Conservation (phyloP, 2,329 filamentous ascomycete species). For the Bisporella sp. region DNA sequence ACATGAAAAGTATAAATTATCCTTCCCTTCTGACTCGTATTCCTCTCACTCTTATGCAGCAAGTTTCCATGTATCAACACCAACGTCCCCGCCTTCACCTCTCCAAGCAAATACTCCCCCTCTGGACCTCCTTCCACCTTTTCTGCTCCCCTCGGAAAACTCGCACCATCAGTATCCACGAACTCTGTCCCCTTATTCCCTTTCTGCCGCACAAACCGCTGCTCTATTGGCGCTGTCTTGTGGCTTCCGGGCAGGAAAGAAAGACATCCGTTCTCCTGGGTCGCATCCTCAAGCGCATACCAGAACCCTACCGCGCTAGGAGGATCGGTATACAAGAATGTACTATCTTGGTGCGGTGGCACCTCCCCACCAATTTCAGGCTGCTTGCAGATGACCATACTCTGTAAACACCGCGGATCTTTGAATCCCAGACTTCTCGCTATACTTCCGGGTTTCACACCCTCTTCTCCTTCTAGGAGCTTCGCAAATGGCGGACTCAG, state of each 20-base stretch:
- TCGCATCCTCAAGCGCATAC: slow-evolving; percentile 94
- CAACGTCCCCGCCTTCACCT: slow-evolving; percentile 85
- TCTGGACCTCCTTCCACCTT: slow-evolving; percentile 39
- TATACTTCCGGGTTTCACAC: slow-evolving; percentile 27
- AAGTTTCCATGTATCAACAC: slow-evolving; percentile 95
- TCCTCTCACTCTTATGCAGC: slow-evolving; percentile 93
- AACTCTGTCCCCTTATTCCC: slow-evolving; percentile 57
- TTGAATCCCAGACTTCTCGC: slow-evolving; percentile 39
- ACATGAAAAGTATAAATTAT: slow-evolving; percentile 98
- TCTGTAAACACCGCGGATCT: slow-evolving; percentile 64
- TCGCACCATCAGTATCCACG: slow-evolving; percentile 57
- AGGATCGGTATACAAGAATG: slow-evolving; percentile 84
- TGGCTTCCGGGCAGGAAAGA: slow-evolving; percentile 83
- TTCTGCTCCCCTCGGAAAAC: slow-evolving; percentile 50
- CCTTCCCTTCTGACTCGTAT: slow-evolving; percentile 74
- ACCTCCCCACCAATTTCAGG: slow-evolving; percentile 92
- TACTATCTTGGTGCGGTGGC: slow-evolving; percentile 84
- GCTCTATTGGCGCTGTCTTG: slow-evolving; percentile 59
- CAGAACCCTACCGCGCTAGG: slow-evolving; percentile 92
- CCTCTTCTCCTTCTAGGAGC: slow-evolving; percentile 39
- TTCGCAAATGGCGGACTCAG: slow-evolving; percentile 59
- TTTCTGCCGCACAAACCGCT: slow-evolving; percentile 65
- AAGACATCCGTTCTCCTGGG: slow-evolving; percentile 77
- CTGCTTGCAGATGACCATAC: slow-evolving; percentile 98
- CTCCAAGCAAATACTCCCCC: slow-evolving; percentile 66